phyloP scores from a whole-genome alignment of 2,329 filamentous ascomycete species.

The Xylariaceae sp. region DNA sequence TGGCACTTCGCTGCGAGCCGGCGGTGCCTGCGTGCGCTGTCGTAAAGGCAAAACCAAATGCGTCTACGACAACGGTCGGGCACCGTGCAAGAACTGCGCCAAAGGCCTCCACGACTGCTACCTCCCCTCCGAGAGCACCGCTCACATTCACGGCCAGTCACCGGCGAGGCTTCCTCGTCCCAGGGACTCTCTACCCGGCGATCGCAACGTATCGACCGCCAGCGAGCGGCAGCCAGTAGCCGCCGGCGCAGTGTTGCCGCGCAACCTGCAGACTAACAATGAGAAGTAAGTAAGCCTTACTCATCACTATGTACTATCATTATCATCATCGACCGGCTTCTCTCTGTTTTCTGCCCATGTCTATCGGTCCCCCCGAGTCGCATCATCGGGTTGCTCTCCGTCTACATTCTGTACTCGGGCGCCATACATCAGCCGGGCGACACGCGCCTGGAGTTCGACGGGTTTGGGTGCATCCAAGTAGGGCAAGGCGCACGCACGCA shows the following conservation, averaged over 20 bases:
- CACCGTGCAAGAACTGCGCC: slow-evolving; percentile 59
- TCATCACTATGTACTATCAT: slow-evolving; percentile 20
- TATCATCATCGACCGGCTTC: slow-evolving; percentile 4
- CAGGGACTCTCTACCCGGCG: slow-evolving; percentile 50
- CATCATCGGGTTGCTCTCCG: no score
- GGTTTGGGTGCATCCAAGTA: slow-evolving; percentile 12
- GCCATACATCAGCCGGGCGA: slow-evolving; percentile 8
- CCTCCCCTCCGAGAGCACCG: slow-evolving; percentile 55
- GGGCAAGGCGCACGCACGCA: slow-evolving; percentile 18
- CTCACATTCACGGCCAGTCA: slow-evolving; percentile 55
- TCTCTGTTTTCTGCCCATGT: slow-evolving; percentile 5
- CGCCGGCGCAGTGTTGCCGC: slow-evolving; percentile 38
- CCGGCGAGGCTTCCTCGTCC: slow-evolving; percentile 49
- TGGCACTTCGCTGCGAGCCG: slow-evolving; percentile 55
- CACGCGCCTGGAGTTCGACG: slow-evolving; percentile 10
- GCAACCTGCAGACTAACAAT: slow-evolving; percentile 42
- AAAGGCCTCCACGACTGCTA: slow-evolving; percentile 62
- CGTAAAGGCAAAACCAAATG: slow-evolving; percentile 61
- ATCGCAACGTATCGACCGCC: slow-evolving; percentile 42
- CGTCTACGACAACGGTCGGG: slow-evolving; percentile 57
- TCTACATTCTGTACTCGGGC: neutral
- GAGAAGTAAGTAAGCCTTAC: slow-evolving; percentile 47
- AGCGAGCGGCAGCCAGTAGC: slow-evolving; percentile 44
- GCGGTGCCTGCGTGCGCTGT: slow-evolving; percentile 57
- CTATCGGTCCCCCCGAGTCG: neutral